Evolutionary conservation across 1,284 basidiomycete genomes (phyloP).

Genomic region (Vanrija humicola): DNA sequence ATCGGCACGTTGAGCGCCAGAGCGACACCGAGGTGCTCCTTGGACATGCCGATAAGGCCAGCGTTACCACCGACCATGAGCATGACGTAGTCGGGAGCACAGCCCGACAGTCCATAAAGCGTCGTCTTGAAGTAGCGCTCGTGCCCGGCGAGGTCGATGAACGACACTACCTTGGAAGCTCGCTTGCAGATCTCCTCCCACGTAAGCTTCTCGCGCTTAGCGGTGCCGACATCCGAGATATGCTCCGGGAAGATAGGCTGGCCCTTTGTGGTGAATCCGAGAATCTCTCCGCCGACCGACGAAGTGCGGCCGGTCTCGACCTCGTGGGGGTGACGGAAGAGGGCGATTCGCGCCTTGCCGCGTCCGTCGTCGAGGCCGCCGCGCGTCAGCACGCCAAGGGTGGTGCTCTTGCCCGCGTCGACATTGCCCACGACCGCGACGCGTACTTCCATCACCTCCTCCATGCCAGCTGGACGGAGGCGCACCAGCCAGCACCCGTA

Average conservation of each 20-base stretch:
- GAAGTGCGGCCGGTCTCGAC: slow-evolving; percentile 92
- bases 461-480: slow-evolving; percentile 40
- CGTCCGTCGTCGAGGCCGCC: slow-evolving; percentile 91
- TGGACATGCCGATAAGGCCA: slow-evolving; percentile 92
- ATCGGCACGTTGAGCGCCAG: slow-evolving; percentile 91
- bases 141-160: slow-evolving; percentile 89
- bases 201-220: slow-evolving; percentile 74
- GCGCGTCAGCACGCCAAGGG: slow-evolving; percentile 63
- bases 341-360: slow-evolving; percentile 82
- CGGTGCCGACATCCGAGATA: slow-evolving; percentile 58
- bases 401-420: slow-evolving; percentile 84
- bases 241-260: slow-evolving; percentile 65
- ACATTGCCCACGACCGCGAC: slow-evolving; percentile 92
- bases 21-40: slow-evolving; percentile 92
- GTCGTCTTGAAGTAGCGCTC: slow-evolving; percentile 81
- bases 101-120: slow-evolving; percentile 88
- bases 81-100: slow-evolving; percentile 90
- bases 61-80: slow-evolving; percentile 97
- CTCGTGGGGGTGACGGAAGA: slow-evolving; percentile 97
- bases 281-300: slow-evolving; percentile 94
- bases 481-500: slow-evolving; percentile 45
- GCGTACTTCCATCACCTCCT: slow-evolving; percentile 69
- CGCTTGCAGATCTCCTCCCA: slow-evolving; percentile 96
- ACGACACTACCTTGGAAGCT: slow-evolving; percentile 89
- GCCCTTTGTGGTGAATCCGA: slow-evolving; percentile 74